These are phyloP conservation scores for Trametes sp. DNA, from an alignment of 1,284 basidiomycete species.

Conservation along the genomic window DNA sequence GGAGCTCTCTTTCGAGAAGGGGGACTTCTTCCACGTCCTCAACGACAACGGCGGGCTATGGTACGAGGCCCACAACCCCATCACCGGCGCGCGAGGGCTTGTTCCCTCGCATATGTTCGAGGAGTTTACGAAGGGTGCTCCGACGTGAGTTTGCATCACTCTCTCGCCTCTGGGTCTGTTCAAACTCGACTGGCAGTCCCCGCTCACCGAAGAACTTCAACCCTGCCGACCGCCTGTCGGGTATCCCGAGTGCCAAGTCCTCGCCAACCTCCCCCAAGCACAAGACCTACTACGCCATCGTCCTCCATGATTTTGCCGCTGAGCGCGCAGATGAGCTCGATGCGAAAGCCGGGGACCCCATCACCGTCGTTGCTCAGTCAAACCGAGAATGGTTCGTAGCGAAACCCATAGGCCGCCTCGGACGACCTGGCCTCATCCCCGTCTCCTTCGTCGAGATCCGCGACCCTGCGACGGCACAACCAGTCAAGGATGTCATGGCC, in stretches of 20 bases:
- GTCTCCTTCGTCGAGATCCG: conserved; percentile 96
- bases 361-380: conserved; percentile 91
- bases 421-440: conserved; percentile 96
- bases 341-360: conserved; percentile 91
- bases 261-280: conserved; percentile 49
- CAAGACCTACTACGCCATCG: conserved; percentile 88
- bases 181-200: conserved; percentile 17
- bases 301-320: conserved; percentile 94
- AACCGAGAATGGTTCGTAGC: conserved; percentile 92
- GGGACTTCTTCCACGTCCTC: conserved; percentile 98
- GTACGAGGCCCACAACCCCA: conserved; percentile 93
- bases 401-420: conserved; percentile 94
- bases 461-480: conserved; percentile 85
- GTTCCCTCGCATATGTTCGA: conserved; percentile 91
- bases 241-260: conserved; percentile 26
- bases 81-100: conserved; percentile 89
- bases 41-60: conserved; percentile 65
- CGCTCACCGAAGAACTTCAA: conserved; percentile 30
- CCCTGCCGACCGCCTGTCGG: conserved; percentile 37
- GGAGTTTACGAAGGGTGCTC: conserved; percentile 79
- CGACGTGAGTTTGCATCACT: conserved; percentile 55
- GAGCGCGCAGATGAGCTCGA: conserved; percentile 97
- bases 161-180: background rate
- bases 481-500: conserved; percentile 76
- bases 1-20: conserved; percentile 91